These are phyloP conservation scores for Coleophoma cylindrospora DNA, from an alignment of 2,329 filamentous ascomycete species.

Conservation along the genomic window DNA sequence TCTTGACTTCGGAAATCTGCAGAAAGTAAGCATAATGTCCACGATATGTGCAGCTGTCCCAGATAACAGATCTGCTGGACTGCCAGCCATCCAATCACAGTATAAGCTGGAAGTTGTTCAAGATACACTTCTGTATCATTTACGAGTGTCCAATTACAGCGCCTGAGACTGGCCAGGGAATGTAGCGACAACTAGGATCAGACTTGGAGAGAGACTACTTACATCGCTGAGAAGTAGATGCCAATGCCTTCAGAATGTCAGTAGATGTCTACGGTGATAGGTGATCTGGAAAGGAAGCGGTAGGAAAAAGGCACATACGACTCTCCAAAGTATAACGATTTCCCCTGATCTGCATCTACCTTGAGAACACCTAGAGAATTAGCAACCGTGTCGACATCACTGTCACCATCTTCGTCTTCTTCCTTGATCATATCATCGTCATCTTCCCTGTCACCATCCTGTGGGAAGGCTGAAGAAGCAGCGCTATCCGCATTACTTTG, in stretches of 20 bases:
- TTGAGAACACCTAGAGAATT: slow-evolving; percentile 78
- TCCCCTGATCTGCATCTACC: slow-evolving; percentile 69
- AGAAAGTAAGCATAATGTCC: neutral
- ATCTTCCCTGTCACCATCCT: slow-evolving; percentile 47
- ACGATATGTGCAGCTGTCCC: too few species aligned
- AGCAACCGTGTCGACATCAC: slow-evolving; percentile 66
- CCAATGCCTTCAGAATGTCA: slow-evolving; percentile 51
- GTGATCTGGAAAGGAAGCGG: too few species aligned
- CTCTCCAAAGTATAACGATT: slow-evolving; percentile 76
- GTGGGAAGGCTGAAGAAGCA: slow-evolving; percentile 18
- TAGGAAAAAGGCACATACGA: slow-evolving; percentile 30
- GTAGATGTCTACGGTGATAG: too few species aligned
- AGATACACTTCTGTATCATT: too few species aligned
- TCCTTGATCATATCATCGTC: slow-evolving; percentile 50
- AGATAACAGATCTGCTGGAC: too few species aligned
- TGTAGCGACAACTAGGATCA: too few species aligned
- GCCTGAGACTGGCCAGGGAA: too few species aligned
- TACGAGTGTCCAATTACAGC: too few species aligned
- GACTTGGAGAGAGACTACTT: slow-evolving; percentile 20
- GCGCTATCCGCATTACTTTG: slow-evolving; percentile 22
- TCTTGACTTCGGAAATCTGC: slow-evolving; percentile 86
- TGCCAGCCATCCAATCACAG: too few species aligned
- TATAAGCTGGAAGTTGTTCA: too few species aligned
- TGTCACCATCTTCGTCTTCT: slow-evolving; percentile 54
- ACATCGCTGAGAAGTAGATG: slow-evolving; percentile 69